A percentile compares a stretch with the other conserved stretches of the same genome.
These are phyloP conservation scores for Chenopodium berlandieri DNA, from an alignment of 148 eudicot species.

Conservation along the genomic window DNA sequence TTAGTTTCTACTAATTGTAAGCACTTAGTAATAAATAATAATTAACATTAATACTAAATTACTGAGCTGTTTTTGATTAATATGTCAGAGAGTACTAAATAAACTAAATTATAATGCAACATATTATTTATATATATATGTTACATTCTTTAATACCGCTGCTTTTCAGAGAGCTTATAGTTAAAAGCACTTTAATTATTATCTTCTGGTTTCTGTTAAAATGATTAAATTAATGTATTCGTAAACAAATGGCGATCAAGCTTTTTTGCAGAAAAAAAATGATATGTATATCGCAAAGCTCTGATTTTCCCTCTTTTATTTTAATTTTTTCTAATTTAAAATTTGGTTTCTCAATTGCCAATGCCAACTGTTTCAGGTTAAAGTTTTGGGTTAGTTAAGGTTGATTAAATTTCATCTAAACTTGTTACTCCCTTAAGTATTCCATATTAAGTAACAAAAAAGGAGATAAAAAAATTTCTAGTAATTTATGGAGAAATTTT, in stretches of 20 bases:
- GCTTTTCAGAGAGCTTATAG: constrained; percentile 20
- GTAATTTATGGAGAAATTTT: too few relatives aligned
- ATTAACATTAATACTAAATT: not conserved
- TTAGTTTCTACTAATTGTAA: constrained; percentile 9
- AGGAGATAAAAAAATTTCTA: too few relatives aligned
- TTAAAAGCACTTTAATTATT: constrained; percentile 14
- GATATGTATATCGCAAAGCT: not conserved
- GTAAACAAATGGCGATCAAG: not conserved
- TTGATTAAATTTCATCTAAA: too few relatives aligned
- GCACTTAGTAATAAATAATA: not conserved
- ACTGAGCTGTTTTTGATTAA: constrained; percentile 8
- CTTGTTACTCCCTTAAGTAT: too few relatives aligned
- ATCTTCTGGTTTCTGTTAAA: not conserved
- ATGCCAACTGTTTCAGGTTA: not conserved
- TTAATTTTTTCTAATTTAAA: not conserved
- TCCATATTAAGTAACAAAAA: too few relatives aligned
- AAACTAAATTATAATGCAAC: not conserved
- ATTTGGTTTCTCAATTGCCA: not conserved
- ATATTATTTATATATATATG: too few relatives aligned
- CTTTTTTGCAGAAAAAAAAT: constrained; percentile 13
- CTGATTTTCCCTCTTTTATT: not conserved
- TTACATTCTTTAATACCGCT: not conserved
- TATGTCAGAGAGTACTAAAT: constrained; percentile 23
- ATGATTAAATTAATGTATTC: not conserved
- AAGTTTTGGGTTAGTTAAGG: not conserved